Evolutionary conservation across 768 basidiomycete genomes (phyloP).

Genomic region (Pleurotus djamor): DNA sequence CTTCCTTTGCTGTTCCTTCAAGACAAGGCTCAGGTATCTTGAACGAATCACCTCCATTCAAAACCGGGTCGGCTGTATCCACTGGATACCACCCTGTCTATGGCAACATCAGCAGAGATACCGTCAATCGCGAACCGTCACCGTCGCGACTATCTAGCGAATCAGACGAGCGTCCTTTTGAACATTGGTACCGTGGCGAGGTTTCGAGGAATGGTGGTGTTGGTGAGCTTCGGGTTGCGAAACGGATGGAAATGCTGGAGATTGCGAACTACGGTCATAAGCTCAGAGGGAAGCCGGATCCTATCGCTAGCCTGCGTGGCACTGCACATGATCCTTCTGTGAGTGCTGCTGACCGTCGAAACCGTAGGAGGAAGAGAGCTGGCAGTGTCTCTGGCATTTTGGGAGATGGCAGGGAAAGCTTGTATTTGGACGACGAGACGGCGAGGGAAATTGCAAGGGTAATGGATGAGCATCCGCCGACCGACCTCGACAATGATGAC

Average conservation of each 20-base stretch:
- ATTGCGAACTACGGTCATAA: conserved; percentile 83
- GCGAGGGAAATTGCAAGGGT: conserved; percentile 45
- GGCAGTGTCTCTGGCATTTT: conserved; percentile 62
- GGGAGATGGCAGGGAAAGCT: conserved; percentile 60
- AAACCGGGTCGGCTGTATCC: conserved; percentile 42
- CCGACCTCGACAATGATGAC: conserved; percentile 65
- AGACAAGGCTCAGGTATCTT: conserved; percentile 46
- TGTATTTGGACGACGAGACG: conserved; percentile 56
- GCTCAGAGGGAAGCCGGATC: conserved; percentile 29
- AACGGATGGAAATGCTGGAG: conserved; percentile 81
- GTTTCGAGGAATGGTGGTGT: conserved; percentile 87
- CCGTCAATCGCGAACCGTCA: conserved; percentile 29
- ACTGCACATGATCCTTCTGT: conserved; percentile 12
- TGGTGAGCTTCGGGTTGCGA: conserved; percentile 74
- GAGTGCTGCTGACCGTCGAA: conserved; percentile 17
- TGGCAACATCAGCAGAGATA: conserved; percentile 18
- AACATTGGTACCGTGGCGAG: conserved; percentile 91
- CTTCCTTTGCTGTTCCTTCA: conserved; percentile 28
- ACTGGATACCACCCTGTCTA: conserved; percentile 31
- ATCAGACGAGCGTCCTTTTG: conserved; percentile 80
- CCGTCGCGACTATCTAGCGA: conserved; percentile 63
- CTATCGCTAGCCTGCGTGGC: conserved; percentile 19
- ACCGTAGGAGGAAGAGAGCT: conserved; percentile 51
- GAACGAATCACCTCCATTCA: conserved; percentile 66
- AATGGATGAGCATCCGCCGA: conserved; percentile 72